Base-by-base conservation (phyloP, 306 rosid species). In the Erythrophleum fordii region DNA sequence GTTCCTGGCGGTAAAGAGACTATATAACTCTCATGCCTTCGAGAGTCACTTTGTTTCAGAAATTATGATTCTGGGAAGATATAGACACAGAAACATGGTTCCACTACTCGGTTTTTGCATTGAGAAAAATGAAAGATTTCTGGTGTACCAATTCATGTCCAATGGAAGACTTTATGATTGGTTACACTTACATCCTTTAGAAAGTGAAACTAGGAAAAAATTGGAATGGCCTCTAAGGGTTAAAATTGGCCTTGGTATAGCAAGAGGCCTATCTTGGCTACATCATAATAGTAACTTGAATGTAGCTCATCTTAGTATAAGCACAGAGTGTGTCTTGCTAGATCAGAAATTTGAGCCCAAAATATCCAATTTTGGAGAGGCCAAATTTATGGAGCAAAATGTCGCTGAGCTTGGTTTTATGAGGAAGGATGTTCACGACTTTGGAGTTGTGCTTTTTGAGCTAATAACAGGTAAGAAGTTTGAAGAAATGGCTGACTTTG, bases 371-470 rank as follows among this genome's bases (percentile, higher is more conserved):
- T 83, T 83, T 37, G 83, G 90, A 29, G 70, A 1, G 65, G 80
- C 79, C 44, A 29, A 18, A 22, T 39, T 62, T 18, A 1, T 72
- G 68, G 29, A 64, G 46, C 73, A 11, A 6, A 10, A 18, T 45
- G n/a, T 35, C 39, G 39, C 44, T 31, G 23, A 70, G 82, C 7
- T 75, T 0, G 53, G 18, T 16, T 9, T 29, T 11, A 17, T 34
- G 20, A 86, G 82, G 88, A 80, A 80, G 72, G 88, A 87, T 80
- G 87, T 87, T 0, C 73, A 82, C 70, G 80, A 76, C 72, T 85
- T 87, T 65, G 91, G 91, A 11, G 80, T 69, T 53, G 62, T 85
- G 6, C 77, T 87, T 55, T 79, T 82, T 61, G 85, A 87, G 80
- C 34, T 85, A 44, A 25, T 82, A 17, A 87, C 83, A 0, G 77